These are phyloP conservation scores for Halophytophthora polymorphica DNA, from an alignment of 352 stramenopile species.

Conservation along the genomic window DNA sequence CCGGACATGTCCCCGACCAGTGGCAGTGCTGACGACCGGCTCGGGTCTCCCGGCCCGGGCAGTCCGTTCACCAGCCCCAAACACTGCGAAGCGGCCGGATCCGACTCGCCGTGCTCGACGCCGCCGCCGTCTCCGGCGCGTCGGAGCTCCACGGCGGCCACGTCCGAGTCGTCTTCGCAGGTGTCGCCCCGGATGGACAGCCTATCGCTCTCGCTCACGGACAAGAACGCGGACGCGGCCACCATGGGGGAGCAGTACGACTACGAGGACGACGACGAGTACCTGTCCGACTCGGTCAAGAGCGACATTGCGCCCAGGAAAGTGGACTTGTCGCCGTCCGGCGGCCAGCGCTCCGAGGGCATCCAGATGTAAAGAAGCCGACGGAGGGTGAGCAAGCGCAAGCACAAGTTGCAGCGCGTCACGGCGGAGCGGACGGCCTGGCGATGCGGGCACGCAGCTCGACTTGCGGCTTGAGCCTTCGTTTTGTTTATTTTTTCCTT, in stretches of 20 bases:
- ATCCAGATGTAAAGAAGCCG: conserved; percentile 64
- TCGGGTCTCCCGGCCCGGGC: conserved; percentile 46
- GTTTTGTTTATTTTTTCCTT: conserved; percentile 12
- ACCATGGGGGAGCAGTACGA: conserved; percentile 15
- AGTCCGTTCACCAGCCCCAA: conserved; percentile 42
- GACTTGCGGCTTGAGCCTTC: conserved; percentile 4
- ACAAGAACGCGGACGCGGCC: conserved; percentile 23
- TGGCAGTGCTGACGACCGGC: conserved; percentile 32
- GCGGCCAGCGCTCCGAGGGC: conserved; percentile 51
- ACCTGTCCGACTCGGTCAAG: conserved; percentile 73
- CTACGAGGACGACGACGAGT: conserved; percentile 49
- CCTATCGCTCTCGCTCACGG: conserved; percentile 39
- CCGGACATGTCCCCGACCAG: conserved; percentile 55
- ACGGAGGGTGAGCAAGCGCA: conserved; percentile 7
- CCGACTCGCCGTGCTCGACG: conserved; percentile 30
- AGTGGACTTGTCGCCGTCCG: conserved; percentile 51
- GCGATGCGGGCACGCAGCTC: conserved; percentile 1
- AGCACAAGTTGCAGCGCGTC: conserved; percentile 9
- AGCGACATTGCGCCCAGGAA: conserved; percentile 75
- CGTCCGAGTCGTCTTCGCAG: conserved; percentile 43
- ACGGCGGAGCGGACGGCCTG: conserved; percentile 7
- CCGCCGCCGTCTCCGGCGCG: conserved; percentile 46
- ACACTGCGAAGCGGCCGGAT: neutral
- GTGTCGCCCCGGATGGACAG: conserved; percentile 41
- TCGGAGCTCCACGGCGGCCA: conserved; percentile 40